These are phyloP conservation scores for Hymenotorrendiella dingleyae DNA, from an alignment of 2,329 filamentous ascomycete species.

Conservation along the genomic window DNA sequence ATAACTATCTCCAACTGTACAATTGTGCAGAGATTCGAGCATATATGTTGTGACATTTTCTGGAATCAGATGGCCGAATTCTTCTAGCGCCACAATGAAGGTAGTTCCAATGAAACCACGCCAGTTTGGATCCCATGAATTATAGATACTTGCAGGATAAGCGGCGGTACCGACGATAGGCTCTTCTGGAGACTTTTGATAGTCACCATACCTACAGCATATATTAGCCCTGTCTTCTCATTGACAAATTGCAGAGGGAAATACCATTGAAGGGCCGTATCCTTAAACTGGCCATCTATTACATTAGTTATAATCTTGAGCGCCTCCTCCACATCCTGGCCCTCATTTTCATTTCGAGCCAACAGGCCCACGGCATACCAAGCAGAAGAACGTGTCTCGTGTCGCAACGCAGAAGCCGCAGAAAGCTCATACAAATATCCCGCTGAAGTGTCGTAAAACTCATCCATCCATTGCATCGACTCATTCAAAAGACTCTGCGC, in stretches of 20 bases:
- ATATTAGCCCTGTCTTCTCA: no score
- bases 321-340: slow-evolving; percentile 43
- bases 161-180: slow-evolving; percentile 46
- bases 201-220: slow-evolving; percentile 39
- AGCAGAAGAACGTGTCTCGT: slow-evolving; percentile 50
- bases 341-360: slow-evolving; percentile 48
- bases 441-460: slow-evolving; percentile 44
- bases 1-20: slow-evolving; percentile 54
- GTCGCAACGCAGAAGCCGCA: slow-evolving; percentile 39
- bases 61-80: slow-evolving; percentile 45
- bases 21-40: slow-evolving; percentile 47
- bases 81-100: slow-evolving; percentile 52
- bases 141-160: slow-evolving; percentile 47
- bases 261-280: slow-evolving; percentile 48
- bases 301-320: slow-evolving; percentile 49
- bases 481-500: slow-evolving; percentile 39
- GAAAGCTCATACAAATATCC: slow-evolving; percentile 49
- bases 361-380: slow-evolving; percentile 57
- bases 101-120: slow-evolving; percentile 56
- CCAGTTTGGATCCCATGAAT: slow-evolving; percentile 60
- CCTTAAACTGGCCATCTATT: slow-evolving; percentile 46
- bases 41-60: slow-evolving; percentile 36
- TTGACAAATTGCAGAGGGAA: background rate
- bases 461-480: slow-evolving; percentile 51
- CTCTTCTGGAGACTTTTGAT: slow-evolving; percentile 50